Evolutionary conservation across 2,329 filamentous ascomycete genomes (phyloP), one percentile per base, ranked within the genome.

Genomic region (Diaporthe citrichinensis): DNA sequence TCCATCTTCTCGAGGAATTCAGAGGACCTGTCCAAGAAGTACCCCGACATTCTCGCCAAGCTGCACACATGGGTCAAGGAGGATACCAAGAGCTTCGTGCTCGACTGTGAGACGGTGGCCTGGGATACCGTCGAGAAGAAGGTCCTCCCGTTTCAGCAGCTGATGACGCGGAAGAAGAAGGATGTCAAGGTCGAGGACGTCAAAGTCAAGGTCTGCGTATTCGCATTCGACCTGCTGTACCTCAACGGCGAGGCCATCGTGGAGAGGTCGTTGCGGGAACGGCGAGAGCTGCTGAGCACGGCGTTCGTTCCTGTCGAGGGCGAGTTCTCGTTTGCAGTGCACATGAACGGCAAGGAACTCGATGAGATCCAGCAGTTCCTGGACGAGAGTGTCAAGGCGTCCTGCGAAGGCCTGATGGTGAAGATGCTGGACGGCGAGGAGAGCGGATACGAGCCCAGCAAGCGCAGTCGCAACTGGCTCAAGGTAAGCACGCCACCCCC

Each of bases 1-100:
- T 95, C 96, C 69, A 98, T 99, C 80, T 99, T 99, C 85, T 99
- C 97, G 3, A 91, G 97, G 79, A 99, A 99, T 82, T 98, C 96
- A 0, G 97, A 99, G 85, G 96, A 99, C 80, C 84, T 99, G 67
- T 98, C 95, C 12, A 98, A 97, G 84, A 99, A 99, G 82, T 99
- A 99, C 81, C 97, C 97, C 0, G 97, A 99, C 85, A 95, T 99
- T 72, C 90, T 99, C 44, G 93, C 90, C 31, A 98, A 97, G 83
- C 90, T 99, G 17, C 89, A 94, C 51, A 92, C 90, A 0, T 99
- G 97, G 97, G 92, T 99, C 79, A 97, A 97, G 82, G 87, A 92
- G 2, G 95, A 93, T 41, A 98, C 97, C 15, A 95, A 94, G 85
- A 98, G 95, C 82, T 99, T 99, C 81, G 97, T 99, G 20, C 88